Conservation (phyloP, 768 basidiomycete genomes). For the Udeniomyces megalosporus region DNA sequence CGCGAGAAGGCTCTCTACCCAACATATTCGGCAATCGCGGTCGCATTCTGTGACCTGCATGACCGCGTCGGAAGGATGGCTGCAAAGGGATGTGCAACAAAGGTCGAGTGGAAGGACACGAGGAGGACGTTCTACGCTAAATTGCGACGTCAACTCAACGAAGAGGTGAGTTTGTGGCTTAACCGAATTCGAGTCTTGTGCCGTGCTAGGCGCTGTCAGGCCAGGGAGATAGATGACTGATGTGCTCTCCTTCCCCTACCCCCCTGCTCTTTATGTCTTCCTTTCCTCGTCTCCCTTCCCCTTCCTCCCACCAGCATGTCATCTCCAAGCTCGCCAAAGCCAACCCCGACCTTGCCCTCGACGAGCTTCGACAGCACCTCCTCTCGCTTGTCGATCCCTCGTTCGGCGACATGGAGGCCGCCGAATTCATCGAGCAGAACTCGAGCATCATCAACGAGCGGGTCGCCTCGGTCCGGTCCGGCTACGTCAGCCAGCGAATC, state of each 20-base stretch:
- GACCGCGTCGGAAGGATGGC: slow-evolving; percentile 81
- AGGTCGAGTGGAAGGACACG: slow-evolving; percentile 66
- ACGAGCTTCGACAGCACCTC: slow-evolving; percentile 52
- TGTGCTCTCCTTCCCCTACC: too few species aligned
- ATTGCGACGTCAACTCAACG: slow-evolving; percentile 38
- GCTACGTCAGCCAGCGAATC: slow-evolving; percentile 50
- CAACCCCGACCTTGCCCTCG: slow-evolving; percentile 50
- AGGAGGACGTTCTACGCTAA: slow-evolving; percentile 81
- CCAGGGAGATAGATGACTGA: background rate
- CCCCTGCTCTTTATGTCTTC: background rate
- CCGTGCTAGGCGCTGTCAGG: background rate
- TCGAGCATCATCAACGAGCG: slow-evolving; percentile 24
- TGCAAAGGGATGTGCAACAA: slow-evolving; percentile 80
- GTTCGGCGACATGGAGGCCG: slow-evolving; percentile 43
- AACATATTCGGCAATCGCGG: slow-evolving; percentile 81
- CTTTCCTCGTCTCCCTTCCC: background rate
- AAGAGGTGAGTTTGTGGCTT: slow-evolving; percentile 21
- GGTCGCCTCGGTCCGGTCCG: slow-evolving; percentile 51
- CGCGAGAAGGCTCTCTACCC: slow-evolving; percentile 71
- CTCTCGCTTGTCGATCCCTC: slow-evolving; percentile 43
- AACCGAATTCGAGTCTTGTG: background rate
- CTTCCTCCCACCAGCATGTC: slow-evolving; percentile 24
- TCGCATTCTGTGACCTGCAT: slow-evolving; percentile 90
- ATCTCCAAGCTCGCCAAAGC: slow-evolving; percentile 41
- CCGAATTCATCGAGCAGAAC: slow-evolving; percentile 47